These are phyloP conservation scores for Stylosanthes scabra DNA, from an alignment of 331 rosid genomes.

Conservation along the genomic window DNA sequence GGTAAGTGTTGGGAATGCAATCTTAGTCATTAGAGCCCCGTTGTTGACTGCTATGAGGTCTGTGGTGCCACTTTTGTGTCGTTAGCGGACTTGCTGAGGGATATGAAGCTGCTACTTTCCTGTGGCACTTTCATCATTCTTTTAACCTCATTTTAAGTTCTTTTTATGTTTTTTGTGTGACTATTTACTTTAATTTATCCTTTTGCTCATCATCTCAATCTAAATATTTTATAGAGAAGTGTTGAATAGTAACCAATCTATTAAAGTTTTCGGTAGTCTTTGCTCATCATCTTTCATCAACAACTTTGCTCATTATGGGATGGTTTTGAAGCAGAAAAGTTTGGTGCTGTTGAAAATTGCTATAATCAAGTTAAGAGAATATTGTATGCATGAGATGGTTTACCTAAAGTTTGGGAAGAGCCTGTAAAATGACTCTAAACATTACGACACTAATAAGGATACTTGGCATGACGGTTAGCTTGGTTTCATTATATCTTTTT, in stretches of 20 bases:
- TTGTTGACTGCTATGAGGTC: constrained; percentile 69
- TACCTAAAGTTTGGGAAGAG: constrained; percentile 24
- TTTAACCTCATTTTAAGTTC: constrained; percentile 16
- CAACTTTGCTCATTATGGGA: constrained; percentile 19
- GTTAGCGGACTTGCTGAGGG: constrained; percentile 52
- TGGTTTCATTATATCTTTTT: constrained; percentile 31
- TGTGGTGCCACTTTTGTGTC: constrained; percentile 59
- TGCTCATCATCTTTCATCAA: too few species aligned
- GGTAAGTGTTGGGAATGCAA: constrained; percentile 60
- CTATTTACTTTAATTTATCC: too few species aligned
- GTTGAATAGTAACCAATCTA: constrained; percentile 3
- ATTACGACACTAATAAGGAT: neutral
- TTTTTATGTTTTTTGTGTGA: constrained; percentile 20
- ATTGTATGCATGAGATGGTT: constrained; percentile 22
- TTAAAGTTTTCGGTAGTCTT: neutral
- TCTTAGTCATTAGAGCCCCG: constrained; percentile 61
- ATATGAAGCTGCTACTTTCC: constrained; percentile 61
- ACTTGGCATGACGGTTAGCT: neutral
- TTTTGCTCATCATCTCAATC: neutral
- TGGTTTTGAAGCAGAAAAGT: constrained; percentile 24
- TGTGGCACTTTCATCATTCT: constrained; percentile 37
- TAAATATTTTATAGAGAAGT: neutral
- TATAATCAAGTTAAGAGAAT: constrained; percentile 16
- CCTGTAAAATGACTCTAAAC: constrained; percentile 21
- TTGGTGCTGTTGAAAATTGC: constrained; percentile 31